Base-by-base conservation (phyloP, 345 rosid genomes). In the Xanthoceras sorbifolium region DNA sequence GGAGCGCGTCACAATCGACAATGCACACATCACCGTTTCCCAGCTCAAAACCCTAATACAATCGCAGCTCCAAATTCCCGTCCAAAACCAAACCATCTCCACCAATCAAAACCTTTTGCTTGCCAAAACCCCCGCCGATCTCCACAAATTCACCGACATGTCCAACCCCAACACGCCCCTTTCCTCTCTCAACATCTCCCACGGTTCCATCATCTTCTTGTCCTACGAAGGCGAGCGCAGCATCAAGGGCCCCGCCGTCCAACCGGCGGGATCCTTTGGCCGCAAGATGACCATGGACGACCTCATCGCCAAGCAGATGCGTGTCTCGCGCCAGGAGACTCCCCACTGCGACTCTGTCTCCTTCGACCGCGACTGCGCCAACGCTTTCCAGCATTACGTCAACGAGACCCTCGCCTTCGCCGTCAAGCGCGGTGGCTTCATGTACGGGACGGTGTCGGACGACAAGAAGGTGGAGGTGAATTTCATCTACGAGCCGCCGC, bases 261-360 rank as follows among this genome's bases (percentile, higher is more conserved):
- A 68, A 22, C 99, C 99, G 0, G 91, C 98, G 1, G 97, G 98
- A 0, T 92, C 99, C 0, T 96, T 96, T 63, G 98, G 99, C 14
- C 89, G 93, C 62, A 96, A 96, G 90, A 96, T 96, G 99, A 96
- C 99, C 5, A 91, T 96, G 76, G 98, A 92, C 42, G 98, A 96
- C 71, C 85, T 96, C 2, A 93, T 96, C 74, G 97, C 99, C 18
- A 88, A 84, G 28, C 99, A 96, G 89, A 93, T 92, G 89, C 87
- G 97, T 22, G 88, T 96, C 46, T 46, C 85, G 36, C 89, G 99
- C 17, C 98, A 96, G 80, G 98, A 93, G 76, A 84, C 79, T 38
- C 90, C 97, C 8, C 99, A 87, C 74, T 93, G 97, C 81, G 94
- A 90, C 26, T 84, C 93, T 0, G 92, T 92, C 9, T 95, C 99